Percentiles rank a stretch among this genome's conserved stretches.
Conservation (phyloP, 768 basidiomycete species). For the Boletales sp. region DNA sequence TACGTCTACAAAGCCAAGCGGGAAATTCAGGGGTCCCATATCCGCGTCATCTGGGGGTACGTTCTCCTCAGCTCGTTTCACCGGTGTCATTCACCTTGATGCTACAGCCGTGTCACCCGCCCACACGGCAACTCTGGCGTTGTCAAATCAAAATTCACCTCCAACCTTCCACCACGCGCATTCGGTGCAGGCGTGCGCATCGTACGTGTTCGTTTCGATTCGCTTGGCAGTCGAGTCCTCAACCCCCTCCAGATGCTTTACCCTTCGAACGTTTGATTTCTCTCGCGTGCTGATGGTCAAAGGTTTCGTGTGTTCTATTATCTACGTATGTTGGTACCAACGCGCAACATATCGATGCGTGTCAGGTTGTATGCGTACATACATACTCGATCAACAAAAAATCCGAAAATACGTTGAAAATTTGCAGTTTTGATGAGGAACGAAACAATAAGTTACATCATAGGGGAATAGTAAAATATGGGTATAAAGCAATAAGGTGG, state of each 20-base stretch:
- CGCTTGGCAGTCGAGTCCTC: background rate
- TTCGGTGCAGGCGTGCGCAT: slow-evolving; percentile 93
- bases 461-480: too few species aligned
- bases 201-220: slow-evolving; percentile 43
- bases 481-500: too few species aligned
- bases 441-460: too few species aligned
- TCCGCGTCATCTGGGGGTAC: slow-evolving; percentile 98
- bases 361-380: slow-evolving; percentile 20
- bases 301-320: slow-evolving; percentile 13
- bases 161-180: slow-evolving; percentile 91
- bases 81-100: background rate
- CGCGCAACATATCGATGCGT: slow-evolving; percentile 12
- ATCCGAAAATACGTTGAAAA: slow-evolving; percentile 6
- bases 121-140: slow-evolving; percentile 93
- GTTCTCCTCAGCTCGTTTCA: slow-evolving; percentile 23
- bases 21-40: slow-evolving; percentile 90
- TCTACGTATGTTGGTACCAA: slow-evolving; percentile 20
- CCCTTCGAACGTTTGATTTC: slow-evolving; percentile 70
- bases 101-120: slow-evolving; percentile 80
- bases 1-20: slow-evolving; percentile 98
- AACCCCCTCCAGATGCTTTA: slow-evolving; percentile 74
- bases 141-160: slow-evolving; percentile 94
- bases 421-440: too few species aligned
- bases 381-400: slow-evolving; percentile 6
- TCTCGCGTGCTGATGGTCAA: slow-evolving; percentile 4